These are phyloP conservation scores for Cynanchum wilfordii DNA, from an alignment of 257 asterid genomes.

Conservation along the genomic window DNA sequence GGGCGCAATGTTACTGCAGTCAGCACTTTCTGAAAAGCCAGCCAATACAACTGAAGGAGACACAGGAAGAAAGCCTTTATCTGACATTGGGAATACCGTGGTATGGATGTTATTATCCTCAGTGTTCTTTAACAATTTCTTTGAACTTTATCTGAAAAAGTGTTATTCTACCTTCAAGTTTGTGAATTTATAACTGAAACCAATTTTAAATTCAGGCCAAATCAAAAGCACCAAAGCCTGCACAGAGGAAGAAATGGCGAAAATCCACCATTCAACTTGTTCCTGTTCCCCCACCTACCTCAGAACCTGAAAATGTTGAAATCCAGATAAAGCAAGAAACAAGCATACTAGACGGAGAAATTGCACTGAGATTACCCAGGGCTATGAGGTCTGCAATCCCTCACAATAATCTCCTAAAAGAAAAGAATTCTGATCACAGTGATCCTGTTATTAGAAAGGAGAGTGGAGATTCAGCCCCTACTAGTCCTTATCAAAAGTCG, in stretches of 20 bases:
- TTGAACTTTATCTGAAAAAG: not conserved
- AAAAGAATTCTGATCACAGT: constrained; percentile 47
- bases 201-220: constrained; percentile 37
- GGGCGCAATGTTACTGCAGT: constrained; percentile 80
- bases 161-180: not conserved
- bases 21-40: constrained; percentile 67
- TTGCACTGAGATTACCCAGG: constrained; percentile 65
- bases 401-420: constrained; percentile 53
- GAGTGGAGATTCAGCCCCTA: constrained; percentile 26
- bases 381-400: constrained; percentile 56
- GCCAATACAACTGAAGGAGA: constrained; percentile 32
- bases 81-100: constrained; percentile 82
- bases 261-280: constrained; percentile 76
- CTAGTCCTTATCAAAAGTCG: constrained; percentile 36
- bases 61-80: constrained; percentile 59
- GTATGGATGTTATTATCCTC: constrained; percentile 29
- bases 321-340: constrained; percentile 38
- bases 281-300: constrained; percentile 46
- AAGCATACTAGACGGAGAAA: constrained; percentile 28
- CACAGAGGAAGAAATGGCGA: constrained; percentile 68
- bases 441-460: constrained; percentile 34
- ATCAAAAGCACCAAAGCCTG: constrained; percentile 56
- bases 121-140: not conserved
- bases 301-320: constrained; percentile 33
- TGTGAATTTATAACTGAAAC: not conserved